Evolutionary conservation across 306 rosid genomes (phyloP).

Genomic region (Erythrophleum fordii): DNA sequence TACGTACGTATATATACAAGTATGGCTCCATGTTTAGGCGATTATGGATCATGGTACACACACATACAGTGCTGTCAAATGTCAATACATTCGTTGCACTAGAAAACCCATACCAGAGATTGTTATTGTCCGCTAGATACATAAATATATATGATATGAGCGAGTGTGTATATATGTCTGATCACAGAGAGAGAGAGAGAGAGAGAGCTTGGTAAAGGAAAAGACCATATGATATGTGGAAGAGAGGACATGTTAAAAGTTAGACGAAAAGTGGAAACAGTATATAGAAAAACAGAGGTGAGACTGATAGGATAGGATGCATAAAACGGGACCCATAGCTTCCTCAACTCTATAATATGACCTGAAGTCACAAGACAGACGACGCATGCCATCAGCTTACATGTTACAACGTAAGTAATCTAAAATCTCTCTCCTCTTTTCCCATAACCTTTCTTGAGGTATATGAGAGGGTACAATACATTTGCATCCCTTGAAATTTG

Average conservation of each 20-base stretch:
- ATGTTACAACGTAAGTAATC: constrained; percentile 22
- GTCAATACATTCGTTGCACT: neutral
- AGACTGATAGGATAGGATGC: constrained; percentile 48
- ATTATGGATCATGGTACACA: neutral
- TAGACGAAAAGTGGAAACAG: constrained; percentile 43
- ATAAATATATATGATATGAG: neutral
- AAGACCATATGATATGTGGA: neutral
- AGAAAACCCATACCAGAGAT: constrained; percentile 3
- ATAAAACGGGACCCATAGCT: constrained; percentile 44
- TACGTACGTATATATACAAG: neutral
- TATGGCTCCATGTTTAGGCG: neutral
- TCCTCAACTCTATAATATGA: constrained; percentile 30
- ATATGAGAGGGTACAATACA: too few species aligned
- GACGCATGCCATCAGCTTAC: constrained; percentile 15
- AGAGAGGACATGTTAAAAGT: constrained; percentile 19
- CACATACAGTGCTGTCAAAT: constrained; percentile 4
- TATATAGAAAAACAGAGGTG: neutral
- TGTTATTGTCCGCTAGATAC: neutral
- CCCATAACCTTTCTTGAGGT: neutral
- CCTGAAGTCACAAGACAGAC: constrained; percentile 19
- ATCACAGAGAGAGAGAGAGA: constrained; percentile 5
- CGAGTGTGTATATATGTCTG: too few species aligned
- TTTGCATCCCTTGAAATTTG: too few species aligned
- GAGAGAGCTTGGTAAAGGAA: neutral
- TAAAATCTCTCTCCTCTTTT: constrained; percentile 9